Percentiles rank a stretch among this genome's conserved stretches.
Conservation (phyloP, 495 filamentous ascomycete genomes). For the Hyaloscypha variabilis region DNA sequence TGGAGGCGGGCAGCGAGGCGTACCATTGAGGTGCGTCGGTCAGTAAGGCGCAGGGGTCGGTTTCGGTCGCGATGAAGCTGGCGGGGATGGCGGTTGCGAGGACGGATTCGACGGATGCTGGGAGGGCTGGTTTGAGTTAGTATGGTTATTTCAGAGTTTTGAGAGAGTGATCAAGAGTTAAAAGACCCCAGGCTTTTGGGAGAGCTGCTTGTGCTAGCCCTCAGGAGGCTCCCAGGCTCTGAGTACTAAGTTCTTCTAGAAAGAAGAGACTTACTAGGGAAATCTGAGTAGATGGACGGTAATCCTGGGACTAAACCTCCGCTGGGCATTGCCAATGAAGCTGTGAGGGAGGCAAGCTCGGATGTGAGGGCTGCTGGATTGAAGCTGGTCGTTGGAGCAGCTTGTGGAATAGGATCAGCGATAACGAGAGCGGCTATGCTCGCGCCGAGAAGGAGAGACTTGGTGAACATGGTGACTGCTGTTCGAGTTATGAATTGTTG, state of each 20-base stretch:
- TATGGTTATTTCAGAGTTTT: too few relatives aligned
- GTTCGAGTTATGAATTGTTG: neutral
- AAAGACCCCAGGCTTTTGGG: too few relatives aligned
- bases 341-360: conserved; percentile 2
- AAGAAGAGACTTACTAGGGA: too few relatives aligned
- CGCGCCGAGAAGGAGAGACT: conserved; percentile 10
- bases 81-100: conserved; percentile 19
- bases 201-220: too few relatives aligned
- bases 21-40: conserved; percentile 17
- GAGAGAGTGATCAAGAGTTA: too few relatives aligned
- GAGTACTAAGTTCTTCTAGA: too few relatives aligned
- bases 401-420: conserved; percentile 20
- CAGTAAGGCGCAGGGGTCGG: neutral
- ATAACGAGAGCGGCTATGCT: conserved; percentile 3
- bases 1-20: conserved; percentile 8
- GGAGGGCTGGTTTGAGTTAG: too few relatives aligned
- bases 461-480: conserved; percentile 8
- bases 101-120: conserved; percentile 14
- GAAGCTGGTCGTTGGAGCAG: neutral
- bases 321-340: neutral
- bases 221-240: too few relatives aligned
- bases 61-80: neutral
- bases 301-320: neutral
- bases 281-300: conserved; percentile 2
- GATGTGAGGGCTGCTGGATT: neutral